Evolutionary conservation across 352 stramenopile species (phyloP), one percentile per base, ranked within the genome.

Genomic region (Globisporangium perplexum): DNA sequence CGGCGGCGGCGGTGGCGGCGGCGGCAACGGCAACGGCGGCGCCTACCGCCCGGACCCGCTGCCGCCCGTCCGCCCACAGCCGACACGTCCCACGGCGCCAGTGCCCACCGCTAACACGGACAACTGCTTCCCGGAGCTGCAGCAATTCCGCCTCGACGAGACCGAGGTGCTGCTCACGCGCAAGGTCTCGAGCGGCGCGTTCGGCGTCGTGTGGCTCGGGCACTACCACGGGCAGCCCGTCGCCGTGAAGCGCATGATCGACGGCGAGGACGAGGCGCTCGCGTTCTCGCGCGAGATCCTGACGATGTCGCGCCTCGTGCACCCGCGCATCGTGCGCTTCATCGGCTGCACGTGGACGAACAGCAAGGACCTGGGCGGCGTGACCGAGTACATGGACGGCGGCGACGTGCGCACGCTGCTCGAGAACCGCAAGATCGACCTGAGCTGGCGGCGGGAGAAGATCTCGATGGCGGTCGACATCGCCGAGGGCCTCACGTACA

Each of bases 301-400:
- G 60, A 90, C 77, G 50, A 95, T 95, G 84, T 85, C 80, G 39
- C 74, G 74, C 15, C 69, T 95, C 33, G 70, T 68, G 52, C 77
- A 93, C 67, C 76, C 82, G 45, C 90, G 90, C 62, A 87, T 95
- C 43, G 82, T 95, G 55, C 74, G 77, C 56, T 95, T 95, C 57
- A 84, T 95, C 49, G 84, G 84, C 22, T 86, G 76, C 66, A 92
- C 78, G 56, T 95, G 84, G 84, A 88, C 82, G 33, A 86, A 73
- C 50, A 74, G 68, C 47, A 82, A 85, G 50, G 84, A 95, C 47
- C 63, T 95, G 41, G 71, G 74, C 36, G 80, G 71, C 28, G 77
- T 95, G 47, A 90, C 84, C 22, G 84, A 95, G 67, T 93, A 91
- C 65, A 93, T 93, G 80, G 82, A 91, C 55, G 82, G 84, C 44